Percentiles rank a stretch among this genome's conserved stretches.
phyloP scores from a whole-genome alignment of 129 eudicot genomes.

The Mikania micrantha region DNA sequence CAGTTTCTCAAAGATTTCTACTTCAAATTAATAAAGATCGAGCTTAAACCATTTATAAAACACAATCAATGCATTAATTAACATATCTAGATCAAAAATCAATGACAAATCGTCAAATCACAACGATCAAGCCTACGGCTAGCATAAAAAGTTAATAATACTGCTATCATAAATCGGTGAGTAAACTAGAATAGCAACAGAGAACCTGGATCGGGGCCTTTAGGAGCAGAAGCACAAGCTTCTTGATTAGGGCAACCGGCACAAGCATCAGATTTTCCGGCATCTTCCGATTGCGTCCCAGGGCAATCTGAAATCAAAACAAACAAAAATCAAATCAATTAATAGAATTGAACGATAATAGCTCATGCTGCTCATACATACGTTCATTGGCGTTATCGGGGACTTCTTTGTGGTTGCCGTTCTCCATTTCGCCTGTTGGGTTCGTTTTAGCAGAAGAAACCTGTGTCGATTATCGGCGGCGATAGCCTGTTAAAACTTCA shows the following conservation, averaged over 20 bases:
- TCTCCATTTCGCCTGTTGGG: slow-evolving; percentile 33
- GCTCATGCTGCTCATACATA: slow-evolving; percentile 32
- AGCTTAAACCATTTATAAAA: neutral
- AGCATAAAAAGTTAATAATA: too few species aligned
- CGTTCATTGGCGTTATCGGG: slow-evolving; percentile 92
- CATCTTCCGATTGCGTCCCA: slow-evolving; percentile 70
- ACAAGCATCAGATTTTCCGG: slow-evolving; percentile 77
- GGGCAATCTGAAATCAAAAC: slow-evolving; percentile 59
- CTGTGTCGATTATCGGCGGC: too few species aligned
- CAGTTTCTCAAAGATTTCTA: neutral
- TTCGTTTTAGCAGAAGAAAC: too few species aligned
- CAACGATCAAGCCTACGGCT: neutral
- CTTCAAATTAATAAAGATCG: neutral
- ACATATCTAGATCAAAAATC: neutral
- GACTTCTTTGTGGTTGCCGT: slow-evolving; percentile 43
- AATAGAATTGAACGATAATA: neutral
- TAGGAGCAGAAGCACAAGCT: slow-evolving; percentile 82
- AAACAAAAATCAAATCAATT: neutral
- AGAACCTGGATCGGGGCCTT: too few species aligned
- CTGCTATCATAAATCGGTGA: too few species aligned
- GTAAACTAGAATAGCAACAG: neutral
- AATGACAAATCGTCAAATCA: neutral
- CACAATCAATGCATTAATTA: neutral
- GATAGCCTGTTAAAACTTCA: too few species aligned
- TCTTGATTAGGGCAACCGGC: slow-evolving; percentile 92